Percentiles rank a stretch among this genome's conserved stretches.
phyloP scores from a whole-genome alignment of 495 filamentous ascomycete species.

The Xylona heveae region DNA sequence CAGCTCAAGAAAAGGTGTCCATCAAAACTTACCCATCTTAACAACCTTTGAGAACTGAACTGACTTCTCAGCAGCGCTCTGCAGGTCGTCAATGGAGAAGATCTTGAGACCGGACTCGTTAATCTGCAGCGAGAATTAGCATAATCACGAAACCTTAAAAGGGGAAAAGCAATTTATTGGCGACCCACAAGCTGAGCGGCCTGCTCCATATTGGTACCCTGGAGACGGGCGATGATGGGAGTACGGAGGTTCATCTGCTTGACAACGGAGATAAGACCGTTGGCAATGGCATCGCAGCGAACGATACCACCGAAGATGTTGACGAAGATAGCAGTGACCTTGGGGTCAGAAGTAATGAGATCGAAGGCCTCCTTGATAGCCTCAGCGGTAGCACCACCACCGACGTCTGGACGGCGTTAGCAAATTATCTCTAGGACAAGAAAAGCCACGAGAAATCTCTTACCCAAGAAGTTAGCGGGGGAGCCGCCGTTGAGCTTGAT shows the following conservation, averaged over 20 bases:
- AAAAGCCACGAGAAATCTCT: not conserved
- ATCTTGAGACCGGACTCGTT: conserved; percentile 98
- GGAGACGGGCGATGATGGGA: conserved; percentile 86
- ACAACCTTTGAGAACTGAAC: conserved; percentile 98
- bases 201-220: conserved; percentile 96
- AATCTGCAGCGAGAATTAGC: conserved; percentile 29
- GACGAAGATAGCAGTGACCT: conserved; percentile 97
- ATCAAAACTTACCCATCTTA: conserved; percentile 57
- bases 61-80: conserved; percentile 90
- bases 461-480: conserved; percentile 80
- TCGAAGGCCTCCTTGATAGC: conserved; percentile 96
- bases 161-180: not conserved
- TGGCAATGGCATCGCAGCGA: conserved; percentile 90
- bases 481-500: conserved; percentile 97
- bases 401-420: conserved; percentile 38
- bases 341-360: conserved; percentile 93
- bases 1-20: not conserved
- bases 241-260: conserved; percentile 85
- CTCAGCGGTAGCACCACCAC: conserved; percentile 86
- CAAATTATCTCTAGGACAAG: not conserved
- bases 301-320: conserved; percentile 99
- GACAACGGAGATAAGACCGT: conserved; percentile 86
- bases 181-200: conserved; percentile 58
- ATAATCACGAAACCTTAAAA: not conserved
- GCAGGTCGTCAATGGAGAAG: conserved; percentile 96